A percentile compares a stretch with the other conserved stretches of the same genome.
These are phyloP conservation scores for Saccharomyces eubayanus DNA, from an alignment of 805 yeast genomes.

Conservation along the genomic window DNA sequence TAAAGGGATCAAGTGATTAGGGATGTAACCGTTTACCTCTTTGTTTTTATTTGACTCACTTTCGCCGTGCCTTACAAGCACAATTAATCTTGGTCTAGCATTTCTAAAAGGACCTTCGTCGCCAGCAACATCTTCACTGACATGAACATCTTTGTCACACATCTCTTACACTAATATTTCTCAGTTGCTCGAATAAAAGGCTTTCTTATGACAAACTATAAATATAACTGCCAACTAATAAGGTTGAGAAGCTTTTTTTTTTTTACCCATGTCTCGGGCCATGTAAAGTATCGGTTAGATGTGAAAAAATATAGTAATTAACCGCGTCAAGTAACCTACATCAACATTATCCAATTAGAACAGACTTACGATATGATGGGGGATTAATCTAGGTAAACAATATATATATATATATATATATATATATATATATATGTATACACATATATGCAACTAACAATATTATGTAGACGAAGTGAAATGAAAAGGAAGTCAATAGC, in stretches of 20 bases:
- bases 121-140: background rate
- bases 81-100: slow-evolving; percentile 46
- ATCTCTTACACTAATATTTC: background rate
- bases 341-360: background rate
- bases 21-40: slow-evolving; percentile 62
- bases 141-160: background rate
- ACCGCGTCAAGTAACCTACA: background rate
- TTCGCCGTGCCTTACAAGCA: slow-evolving; percentile 86
- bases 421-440: background rate
- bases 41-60: slow-evolving; percentile 86
- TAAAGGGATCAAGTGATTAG: slow-evolving; percentile 73
- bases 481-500: background rate
- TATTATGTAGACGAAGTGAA: background rate
- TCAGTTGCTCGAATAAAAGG: background rate
- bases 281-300: background rate
- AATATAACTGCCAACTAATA: background rate
- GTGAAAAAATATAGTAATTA: background rate
- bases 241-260: background rate
- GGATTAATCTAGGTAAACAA: background rate
- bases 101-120: background rate
- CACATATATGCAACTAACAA: background rate
- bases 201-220: background rate
- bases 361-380: background rate
- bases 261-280: background rate
- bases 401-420: background rate